A percentile compares a stretch with the other conserved stretches of the same genome.
Conservation (phyloP, 2,329 filamentous ascomycete genomes). For the Alternaria sp. region DNA sequence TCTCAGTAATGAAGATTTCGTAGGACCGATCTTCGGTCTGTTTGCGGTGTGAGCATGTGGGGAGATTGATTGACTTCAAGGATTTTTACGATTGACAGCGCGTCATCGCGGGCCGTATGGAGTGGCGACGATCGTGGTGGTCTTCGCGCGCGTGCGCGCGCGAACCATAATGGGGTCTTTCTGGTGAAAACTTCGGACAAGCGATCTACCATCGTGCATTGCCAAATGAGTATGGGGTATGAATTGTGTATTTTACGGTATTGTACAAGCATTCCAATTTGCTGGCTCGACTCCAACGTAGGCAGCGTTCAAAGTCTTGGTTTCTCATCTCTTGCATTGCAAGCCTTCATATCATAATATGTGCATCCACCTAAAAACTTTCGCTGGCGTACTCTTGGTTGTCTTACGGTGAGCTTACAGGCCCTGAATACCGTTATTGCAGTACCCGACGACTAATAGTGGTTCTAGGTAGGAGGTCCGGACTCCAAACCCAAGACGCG, state of each 20-base stretch:
- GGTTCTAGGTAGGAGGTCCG: neutral
- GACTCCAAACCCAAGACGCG: neutral
- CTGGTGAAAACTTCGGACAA: neutral
- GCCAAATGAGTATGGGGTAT: neutral
- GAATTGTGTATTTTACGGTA: neutral
- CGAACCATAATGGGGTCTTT: conserved; percentile 2
- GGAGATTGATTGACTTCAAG: neutral
- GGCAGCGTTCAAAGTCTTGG: neutral
- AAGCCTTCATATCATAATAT: conserved; percentile 1
- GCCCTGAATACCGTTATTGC: neutral
- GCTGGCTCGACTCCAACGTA: neutral
- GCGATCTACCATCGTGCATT: conserved; percentile 2
- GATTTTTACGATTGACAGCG: conserved; percentile 1
- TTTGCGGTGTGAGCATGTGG: conserved; percentile 10
- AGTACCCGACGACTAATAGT: neutral
- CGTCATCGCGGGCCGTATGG: conserved; percentile 2
- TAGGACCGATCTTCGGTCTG: conserved; percentile 26
- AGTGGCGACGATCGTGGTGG: neutral
- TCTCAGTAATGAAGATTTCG: conserved; percentile 26
- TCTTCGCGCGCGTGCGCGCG: neutral
- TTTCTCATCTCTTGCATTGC: neutral
- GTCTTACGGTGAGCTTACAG: neutral
- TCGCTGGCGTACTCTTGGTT: neutral
- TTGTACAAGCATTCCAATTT: neutral
- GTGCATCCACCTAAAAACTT: neutral